Conservation (phyloP, 116 monocot genomes). For the Zostera marina region DNA sequence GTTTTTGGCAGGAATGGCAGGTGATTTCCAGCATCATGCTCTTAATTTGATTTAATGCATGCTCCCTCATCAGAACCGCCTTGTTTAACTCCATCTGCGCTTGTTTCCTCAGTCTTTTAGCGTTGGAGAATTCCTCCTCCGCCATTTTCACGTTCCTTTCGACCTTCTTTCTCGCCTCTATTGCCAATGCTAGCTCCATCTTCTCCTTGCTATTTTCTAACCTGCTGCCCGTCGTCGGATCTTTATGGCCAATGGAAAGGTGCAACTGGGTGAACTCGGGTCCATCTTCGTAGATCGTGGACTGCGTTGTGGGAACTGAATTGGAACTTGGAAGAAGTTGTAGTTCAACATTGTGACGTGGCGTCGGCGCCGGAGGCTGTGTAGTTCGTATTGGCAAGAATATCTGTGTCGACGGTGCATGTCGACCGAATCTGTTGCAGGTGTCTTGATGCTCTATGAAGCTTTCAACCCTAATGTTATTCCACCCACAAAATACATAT, state of each 20-base stretch:
- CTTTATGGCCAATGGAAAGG: slow-evolving; percentile 30
- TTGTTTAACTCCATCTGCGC: slow-evolving; percentile 58
- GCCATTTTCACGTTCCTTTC: slow-evolving; percentile 43
- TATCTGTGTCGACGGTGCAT: too few relatives aligned
- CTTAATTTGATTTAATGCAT: slow-evolving; percentile 46
- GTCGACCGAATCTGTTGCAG: slow-evolving; percentile 12
- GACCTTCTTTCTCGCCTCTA: slow-evolving; percentile 36
- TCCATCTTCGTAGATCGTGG: slow-evolving; percentile 11
- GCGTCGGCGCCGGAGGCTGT: background rate
- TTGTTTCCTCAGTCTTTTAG: slow-evolving; percentile 44
- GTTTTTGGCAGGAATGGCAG: slow-evolving; percentile 43
- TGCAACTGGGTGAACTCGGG: slow-evolving; percentile 19
- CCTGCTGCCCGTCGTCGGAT: background rate
- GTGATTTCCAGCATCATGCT: slow-evolving; percentile 49
- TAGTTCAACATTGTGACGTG: slow-evolving; percentile 20
- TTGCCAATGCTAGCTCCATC: slow-evolving; percentile 12
- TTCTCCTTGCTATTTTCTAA: slow-evolving; percentile 7
- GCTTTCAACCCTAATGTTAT: slow-evolving; percentile 54
- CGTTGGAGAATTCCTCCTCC: slow-evolving; percentile 54
- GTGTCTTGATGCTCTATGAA: slow-evolving; percentile 84
- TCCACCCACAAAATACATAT: too few relatives aligned
- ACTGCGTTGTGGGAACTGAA: background rate
- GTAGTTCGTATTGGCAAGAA: background rate
- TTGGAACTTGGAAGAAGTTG: slow-evolving; percentile 35
- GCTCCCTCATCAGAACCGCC: slow-evolving; percentile 44